A percentile compares a stretch with the other conserved stretches of the same genome.
Evolutionary conservation across 805 yeast species (phyloP).

Genomic region (Ogataea kodamae): DNA sequence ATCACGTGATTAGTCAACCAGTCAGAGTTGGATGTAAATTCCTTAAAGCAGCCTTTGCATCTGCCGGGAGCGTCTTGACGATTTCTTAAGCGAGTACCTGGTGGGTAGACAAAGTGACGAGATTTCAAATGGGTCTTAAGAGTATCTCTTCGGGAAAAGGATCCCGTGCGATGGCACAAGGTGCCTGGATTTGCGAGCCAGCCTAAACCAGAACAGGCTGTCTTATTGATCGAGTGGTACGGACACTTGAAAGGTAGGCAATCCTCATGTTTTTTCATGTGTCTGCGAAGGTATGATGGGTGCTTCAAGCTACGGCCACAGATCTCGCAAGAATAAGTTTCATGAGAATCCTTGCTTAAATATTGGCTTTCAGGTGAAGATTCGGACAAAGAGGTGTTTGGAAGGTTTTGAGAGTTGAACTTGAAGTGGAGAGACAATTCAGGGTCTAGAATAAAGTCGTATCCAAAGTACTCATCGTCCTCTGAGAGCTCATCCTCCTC

Average conservation of each 20-base stretch:
- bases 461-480: conserved; percentile 14
- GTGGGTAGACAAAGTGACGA: conserved; percentile 54
- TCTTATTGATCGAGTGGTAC: conserved; percentile 34
- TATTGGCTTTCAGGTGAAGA: conserved; percentile 1
- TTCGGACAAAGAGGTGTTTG: neutral
- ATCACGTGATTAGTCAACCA: conserved; percentile 53
- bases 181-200: conserved; percentile 22
- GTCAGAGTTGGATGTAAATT: conserved; percentile 44
- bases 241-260: conserved; percentile 56
- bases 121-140: conserved; percentile 56
- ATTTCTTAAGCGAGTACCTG: conserved; percentile 48
- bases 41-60: conserved; percentile 54
- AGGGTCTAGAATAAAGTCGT: conserved; percentile 25
- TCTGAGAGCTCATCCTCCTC: conserved; percentile 16
- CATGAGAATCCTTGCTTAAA: conserved; percentile 1
- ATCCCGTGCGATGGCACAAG: conserved; percentile 55
- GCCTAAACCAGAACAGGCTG: neutral
- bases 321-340: conserved; percentile 42
- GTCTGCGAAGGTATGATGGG: conserved; percentile 53
- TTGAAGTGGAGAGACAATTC: conserved; percentile 19
- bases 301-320: conserved; percentile 49
- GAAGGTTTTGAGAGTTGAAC: neutral
- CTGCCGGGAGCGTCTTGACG: conserved; percentile 43
- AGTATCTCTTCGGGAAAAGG: conserved; percentile 57
- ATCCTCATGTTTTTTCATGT: conserved; percentile 48